phyloP scores from a whole-genome alignment of 352 stramenopile species.

The Pythium phragmitis region DNA sequence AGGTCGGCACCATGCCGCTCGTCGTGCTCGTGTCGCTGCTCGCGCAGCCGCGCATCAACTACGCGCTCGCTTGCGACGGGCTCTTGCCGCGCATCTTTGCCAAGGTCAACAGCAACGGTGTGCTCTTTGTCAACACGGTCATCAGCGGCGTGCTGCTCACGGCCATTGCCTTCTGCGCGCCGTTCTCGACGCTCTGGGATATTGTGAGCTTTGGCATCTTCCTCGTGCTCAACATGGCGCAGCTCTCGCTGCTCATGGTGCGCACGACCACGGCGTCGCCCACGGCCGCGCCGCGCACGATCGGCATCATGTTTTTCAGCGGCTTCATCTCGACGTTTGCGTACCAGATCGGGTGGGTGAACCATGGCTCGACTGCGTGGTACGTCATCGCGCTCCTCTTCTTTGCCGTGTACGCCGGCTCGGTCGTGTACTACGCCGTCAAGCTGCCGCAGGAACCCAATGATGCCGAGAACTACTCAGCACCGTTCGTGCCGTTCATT shows the following conservation, averaged over 20 bases:
- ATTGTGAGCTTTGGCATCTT: conserved; percentile 89
- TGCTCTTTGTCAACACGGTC: conserved; percentile 78
- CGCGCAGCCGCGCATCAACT: conserved; percentile 92
- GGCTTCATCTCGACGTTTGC: conserved; percentile 49
- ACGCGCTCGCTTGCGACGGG: conserved; percentile 91
- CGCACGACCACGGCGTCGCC: conserved; percentile 63
- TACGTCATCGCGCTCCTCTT: conserved; percentile 51
- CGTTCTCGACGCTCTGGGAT: conserved; percentile 82
- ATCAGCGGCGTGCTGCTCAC: conserved; percentile 68
- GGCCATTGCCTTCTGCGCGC: conserved; percentile 64
- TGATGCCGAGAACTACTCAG: conserved; percentile 44
- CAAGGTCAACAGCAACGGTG: conserved; percentile 77
- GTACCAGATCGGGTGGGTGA: conserved; percentile 72
- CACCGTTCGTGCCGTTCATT: conserved; percentile 71
- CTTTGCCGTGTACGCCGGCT: conserved; percentile 35
- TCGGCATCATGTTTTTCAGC: conserved; percentile 29
- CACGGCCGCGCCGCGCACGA: conserved; percentile 11
- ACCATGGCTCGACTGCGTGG: conserved; percentile 34
- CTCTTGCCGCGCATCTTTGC: conserved; percentile 91
- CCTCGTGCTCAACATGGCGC: conserved; percentile 88
- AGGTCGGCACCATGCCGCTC: conserved; percentile 88
- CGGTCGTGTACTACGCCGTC: conserved; percentile 39
- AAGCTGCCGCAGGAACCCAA: conserved; percentile 63
- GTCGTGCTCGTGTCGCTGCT: conserved; percentile 93
- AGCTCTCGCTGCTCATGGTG: conserved; percentile 72